These are phyloP conservation scores for Wickerhamiella azyma DNA, from an alignment of 805 yeast genomes.

Conservation along the genomic window DNA sequence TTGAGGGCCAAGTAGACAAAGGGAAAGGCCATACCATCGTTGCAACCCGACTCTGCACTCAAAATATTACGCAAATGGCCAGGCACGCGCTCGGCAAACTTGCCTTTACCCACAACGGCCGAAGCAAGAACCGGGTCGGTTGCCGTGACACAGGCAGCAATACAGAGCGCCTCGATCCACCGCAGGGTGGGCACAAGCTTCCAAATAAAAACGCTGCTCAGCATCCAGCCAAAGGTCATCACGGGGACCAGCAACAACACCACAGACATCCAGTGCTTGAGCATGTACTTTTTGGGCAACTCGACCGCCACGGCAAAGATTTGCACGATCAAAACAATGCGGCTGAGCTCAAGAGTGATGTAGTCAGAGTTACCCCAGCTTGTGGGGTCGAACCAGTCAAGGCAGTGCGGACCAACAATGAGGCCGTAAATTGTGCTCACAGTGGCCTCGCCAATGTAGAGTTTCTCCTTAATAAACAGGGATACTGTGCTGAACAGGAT, in stretches of 20 bases:
- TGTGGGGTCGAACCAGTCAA: conserved; percentile 70
- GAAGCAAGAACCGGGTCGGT: conserved; percentile 94
- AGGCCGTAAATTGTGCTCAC: conserved; percentile 77
- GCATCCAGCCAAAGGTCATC: conserved; percentile 83
- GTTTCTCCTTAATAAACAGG: conserved; percentile 63
- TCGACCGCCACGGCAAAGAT: conserved; percentile 93
- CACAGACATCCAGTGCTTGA: conserved; percentile 69
- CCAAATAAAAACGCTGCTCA: conserved; percentile 71
- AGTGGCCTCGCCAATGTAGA: conserved; percentile 84
- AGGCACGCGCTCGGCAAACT: conserved; percentile 80
- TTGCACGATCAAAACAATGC: conserved; percentile 74
- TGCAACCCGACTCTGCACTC: conserved; percentile 80
- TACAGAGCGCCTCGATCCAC: conserved; percentile 57
- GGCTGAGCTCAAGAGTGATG: conserved; percentile 68
- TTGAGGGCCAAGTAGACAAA: conserved; percentile 60
- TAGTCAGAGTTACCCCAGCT: conserved; percentile 77
- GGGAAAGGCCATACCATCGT: conserved; percentile 95
- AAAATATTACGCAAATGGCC: conserved; percentile 79
- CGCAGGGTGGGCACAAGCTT: conserved; percentile 56
- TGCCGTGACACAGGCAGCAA: conserved; percentile 84
- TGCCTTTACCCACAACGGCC: conserved; percentile 89
- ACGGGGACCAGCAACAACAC: conserved; percentile 64
- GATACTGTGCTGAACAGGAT: conserved; percentile 71
- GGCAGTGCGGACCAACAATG: conserved; percentile 77
- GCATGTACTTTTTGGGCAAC: conserved; percentile 78